phyloP scores from a whole-genome alignment of 1,284 basidiomycete species.

The Sphagnurus paluster region DNA sequence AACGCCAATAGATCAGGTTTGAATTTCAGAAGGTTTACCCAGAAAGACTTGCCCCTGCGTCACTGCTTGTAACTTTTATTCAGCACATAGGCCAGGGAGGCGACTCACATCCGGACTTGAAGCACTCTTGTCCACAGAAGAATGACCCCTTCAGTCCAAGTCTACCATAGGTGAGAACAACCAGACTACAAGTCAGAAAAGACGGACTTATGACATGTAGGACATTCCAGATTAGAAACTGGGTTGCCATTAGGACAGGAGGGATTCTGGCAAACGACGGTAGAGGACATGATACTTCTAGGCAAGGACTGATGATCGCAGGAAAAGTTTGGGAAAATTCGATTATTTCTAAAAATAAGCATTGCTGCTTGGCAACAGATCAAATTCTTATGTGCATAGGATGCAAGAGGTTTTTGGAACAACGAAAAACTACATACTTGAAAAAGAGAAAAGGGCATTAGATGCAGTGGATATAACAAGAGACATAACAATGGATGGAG shows the following conservation, averaged over 20 bases:
- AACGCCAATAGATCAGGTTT: constrained; percentile 4
- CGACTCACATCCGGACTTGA: constrained; percentile 77
- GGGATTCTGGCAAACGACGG: constrained; percentile 60
- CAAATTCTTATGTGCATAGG: background rate
- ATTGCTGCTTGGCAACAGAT: background rate
- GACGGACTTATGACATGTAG: constrained; percentile 77
- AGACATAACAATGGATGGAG: constrained; percentile 1
- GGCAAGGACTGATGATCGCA: constrained; percentile 4
- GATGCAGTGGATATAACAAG: constrained; percentile 8
- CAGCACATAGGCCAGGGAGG: background rate
- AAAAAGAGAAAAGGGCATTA: constrained; percentile 24
- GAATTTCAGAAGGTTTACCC: background rate
- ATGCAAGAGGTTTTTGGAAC: background rate
- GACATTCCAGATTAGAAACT: constrained; percentile 75
- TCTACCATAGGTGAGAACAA: constrained; percentile 37
- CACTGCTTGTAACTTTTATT: constrained; percentile 6
- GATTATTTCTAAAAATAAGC: constrained; percentile 15
- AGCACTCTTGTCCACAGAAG: constrained; percentile 85
- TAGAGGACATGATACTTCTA: constrained; percentile 22
- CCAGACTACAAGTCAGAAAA: constrained; percentile 4
- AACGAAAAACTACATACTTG: constrained; percentile 20
- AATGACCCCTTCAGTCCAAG: constrained; percentile 80
- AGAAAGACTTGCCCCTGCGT: constrained; percentile 22
- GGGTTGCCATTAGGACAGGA: constrained; percentile 75
- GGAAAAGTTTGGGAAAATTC: constrained; percentile 8